A percentile compares a stretch with the other conserved stretches of the same genome.
Evolutionary conservation across 805 yeast species (phyloP).

Genomic region (Ogataea degrootiae): DNA sequence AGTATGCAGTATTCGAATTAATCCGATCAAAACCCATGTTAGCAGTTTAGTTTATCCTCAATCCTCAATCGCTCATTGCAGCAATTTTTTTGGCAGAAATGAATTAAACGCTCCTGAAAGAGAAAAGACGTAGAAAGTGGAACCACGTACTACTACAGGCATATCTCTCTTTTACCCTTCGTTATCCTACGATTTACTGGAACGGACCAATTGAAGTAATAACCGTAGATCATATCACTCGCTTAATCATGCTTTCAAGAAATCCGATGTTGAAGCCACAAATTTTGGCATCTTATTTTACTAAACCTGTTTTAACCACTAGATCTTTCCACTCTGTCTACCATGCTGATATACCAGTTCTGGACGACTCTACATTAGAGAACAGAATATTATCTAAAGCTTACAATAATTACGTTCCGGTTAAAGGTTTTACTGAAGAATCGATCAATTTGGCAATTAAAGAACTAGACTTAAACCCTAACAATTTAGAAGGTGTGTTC

Average conservation of each 20-base stretch:
- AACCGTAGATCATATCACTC: too few relatives aligned
- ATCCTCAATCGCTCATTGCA: too few relatives aligned
- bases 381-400: slow-evolving; percentile 32
- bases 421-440: slow-evolving; percentile 37
- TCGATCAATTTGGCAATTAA: slow-evolving; percentile 41
- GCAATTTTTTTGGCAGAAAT: too few relatives aligned
- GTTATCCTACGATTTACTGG: too few relatives aligned
- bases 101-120: too few relatives aligned
- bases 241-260: not conserved
- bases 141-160: too few relatives aligned
- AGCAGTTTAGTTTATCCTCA: too few relatives aligned
- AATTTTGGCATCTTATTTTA: not conserved
- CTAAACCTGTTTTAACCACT: not conserved
- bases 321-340: slow-evolving; percentile 36
- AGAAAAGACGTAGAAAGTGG: too few relatives aligned
- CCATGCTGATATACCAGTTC: slow-evolving; percentile 33
- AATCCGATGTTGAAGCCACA: not conserved
- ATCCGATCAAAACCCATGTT: too few relatives aligned
- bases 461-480: slow-evolving; percentile 36
- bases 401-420: slow-evolving; percentile 35
- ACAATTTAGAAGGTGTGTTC: slow-evolving; percentile 37
- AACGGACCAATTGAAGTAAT: too few relatives aligned
- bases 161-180: too few relatives aligned
- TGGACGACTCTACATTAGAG: slow-evolving; percentile 32
- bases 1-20: too few relatives aligned